Evolutionary conservation across 1,284 basidiomycete genomes (phyloP).

Genomic region (Apiotrichum siamense): DNA sequence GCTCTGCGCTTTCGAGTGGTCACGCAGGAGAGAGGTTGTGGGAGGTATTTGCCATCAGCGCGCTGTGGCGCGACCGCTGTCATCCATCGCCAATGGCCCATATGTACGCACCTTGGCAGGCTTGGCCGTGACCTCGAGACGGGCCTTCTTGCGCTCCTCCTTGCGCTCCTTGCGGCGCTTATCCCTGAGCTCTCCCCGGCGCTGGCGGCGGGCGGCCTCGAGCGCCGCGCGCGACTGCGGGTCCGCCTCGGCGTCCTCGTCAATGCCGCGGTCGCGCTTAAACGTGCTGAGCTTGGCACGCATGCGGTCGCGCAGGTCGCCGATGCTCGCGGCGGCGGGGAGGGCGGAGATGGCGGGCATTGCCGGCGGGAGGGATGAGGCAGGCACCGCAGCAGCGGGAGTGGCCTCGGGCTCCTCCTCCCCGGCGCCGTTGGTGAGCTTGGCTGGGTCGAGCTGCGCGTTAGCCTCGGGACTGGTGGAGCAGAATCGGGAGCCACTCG

Average conservation of each 20-base stretch:
- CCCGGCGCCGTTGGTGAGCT: constrained; percentile 49
- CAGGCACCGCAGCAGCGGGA: constrained; percentile 30
- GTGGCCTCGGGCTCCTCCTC: constrained; percentile 23
- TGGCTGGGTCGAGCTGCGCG: constrained; percentile 75
- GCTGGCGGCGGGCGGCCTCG: constrained; percentile 66
- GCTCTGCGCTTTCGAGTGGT: too few species aligned
- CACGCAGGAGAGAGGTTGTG: too few species aligned
- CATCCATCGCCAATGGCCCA: background rate
- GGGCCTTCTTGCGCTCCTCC: constrained; percentile 63
- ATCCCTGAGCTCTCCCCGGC: constrained; percentile 74
- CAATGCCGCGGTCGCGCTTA: constrained; percentile 51
- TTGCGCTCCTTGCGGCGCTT: constrained; percentile 72
- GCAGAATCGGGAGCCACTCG: background rate
- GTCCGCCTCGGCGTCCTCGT: constrained; percentile 21
- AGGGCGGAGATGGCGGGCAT: constrained; percentile 55
- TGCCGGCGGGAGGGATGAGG: constrained; percentile 13
- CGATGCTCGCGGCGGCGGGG: constrained; percentile 61
- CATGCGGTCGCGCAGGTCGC: constrained; percentile 67
- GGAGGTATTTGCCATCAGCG: too few species aligned
- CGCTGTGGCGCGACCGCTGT: too few species aligned
- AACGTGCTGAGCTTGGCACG: constrained; percentile 70
- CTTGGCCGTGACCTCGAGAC: constrained; percentile 45
- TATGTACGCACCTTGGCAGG: constrained; percentile 35
- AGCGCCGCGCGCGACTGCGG: constrained; percentile 62
- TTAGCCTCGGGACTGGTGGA: background rate